Evolutionary conservation across 306 rosid genomes (phyloP).

Genomic region (Lupinus albus): DNA sequence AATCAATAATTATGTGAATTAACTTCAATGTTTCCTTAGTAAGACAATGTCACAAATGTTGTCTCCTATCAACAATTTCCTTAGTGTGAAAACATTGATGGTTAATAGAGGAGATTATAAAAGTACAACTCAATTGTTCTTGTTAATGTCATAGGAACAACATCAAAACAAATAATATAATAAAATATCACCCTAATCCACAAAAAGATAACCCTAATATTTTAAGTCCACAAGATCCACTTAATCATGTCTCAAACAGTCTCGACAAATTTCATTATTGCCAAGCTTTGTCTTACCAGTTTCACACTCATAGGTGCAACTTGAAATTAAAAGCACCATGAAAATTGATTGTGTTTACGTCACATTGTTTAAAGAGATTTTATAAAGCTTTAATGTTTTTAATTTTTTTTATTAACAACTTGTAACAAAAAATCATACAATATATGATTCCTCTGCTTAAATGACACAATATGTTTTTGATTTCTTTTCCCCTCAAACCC

Average conservation of each 20-base stretch:
- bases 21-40: too few relatives aligned
- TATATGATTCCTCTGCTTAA: constrained; percentile 20
- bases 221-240: constrained; percentile 39
- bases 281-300: constrained; percentile 29
- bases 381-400: too few relatives aligned
- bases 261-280: constrained; percentile 42
- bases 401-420: constrained; percentile 7
- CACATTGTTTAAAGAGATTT: constrained; percentile 38
- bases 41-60: background rate
- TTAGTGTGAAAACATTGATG: constrained; percentile 29
- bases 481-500: too few relatives aligned
- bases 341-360: constrained; percentile 20
- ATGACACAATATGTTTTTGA: too few relatives aligned
- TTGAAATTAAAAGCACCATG: constrained; percentile 19
- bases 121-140: constrained; percentile 44
- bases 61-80: constrained; percentile 41
- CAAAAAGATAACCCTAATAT: background rate
- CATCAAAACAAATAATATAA: constrained; percentile 38
- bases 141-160: constrained; percentile 41
- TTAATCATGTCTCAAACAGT: constrained; percentile 40
- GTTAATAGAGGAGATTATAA: constrained; percentile 23
- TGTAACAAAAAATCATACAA: constrained; percentile 23
- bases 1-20: constrained; percentile 26
- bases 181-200: constrained; percentile 26
- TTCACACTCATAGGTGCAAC: constrained; percentile 7